Evolutionary conservation across 768 basidiomycete genomes (phyloP).

Genomic region (Macrolepiota dolichaula): DNA sequence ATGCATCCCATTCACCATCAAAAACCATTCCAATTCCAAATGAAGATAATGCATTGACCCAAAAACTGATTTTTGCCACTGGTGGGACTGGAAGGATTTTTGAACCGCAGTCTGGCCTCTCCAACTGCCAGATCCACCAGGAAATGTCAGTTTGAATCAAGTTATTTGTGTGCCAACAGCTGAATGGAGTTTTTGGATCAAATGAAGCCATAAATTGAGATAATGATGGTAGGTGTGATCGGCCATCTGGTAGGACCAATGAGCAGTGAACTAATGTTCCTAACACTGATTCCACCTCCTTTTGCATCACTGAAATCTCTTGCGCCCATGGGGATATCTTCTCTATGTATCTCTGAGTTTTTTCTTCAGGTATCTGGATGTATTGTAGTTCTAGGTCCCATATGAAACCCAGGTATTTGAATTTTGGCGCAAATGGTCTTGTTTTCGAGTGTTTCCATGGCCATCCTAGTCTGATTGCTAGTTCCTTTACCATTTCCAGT

Average conservation of each 20-base stretch:
- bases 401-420: conserved; percentile 34
- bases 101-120: conserved; percentile 1
- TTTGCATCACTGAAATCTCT: conserved; percentile 4
- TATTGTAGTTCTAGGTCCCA: conserved; percentile 28
- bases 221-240: conserved; percentile 24
- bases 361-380: conserved; percentile 27
- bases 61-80: no score
- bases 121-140: conserved; percentile 28
- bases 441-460: conserved; percentile 33
- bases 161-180: conserved; percentile 10
- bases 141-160: conserved; percentile 21
- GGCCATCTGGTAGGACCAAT: conserved; percentile 26
- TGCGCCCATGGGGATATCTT: background rate
- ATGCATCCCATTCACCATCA: conserved; percentile 26
- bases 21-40: conserved; percentile 37
- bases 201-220: conserved; percentile 26
- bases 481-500: no score
- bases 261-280: conserved; percentile 35
- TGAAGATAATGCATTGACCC: conserved; percentile 33
- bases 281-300: conserved; percentile 23
- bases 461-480: conserved; percentile 26
- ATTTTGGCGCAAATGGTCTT: conserved; percentile 21
- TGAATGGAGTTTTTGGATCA: conserved; percentile 13
- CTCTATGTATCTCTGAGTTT: background rate
- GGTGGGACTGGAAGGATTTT: conserved; percentile 10